phyloP scores from a whole-genome alignment of 768 basidiomycete species.

The Mycena amicta region DNA sequence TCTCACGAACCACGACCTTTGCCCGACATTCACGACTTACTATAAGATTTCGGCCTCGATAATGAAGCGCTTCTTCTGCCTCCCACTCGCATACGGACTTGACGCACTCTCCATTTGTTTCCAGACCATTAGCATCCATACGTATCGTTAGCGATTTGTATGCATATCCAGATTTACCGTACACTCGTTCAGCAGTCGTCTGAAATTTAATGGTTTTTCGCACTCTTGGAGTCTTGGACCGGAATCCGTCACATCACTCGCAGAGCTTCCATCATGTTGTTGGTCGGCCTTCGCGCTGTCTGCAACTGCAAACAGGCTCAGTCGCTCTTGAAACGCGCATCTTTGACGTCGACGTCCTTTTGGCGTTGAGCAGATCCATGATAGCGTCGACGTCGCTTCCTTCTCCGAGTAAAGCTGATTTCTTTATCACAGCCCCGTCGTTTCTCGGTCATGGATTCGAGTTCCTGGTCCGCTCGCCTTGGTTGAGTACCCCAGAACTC shows the following conservation, averaged over 20 bases:
- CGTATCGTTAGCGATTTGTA: slow-evolving; percentile 22
- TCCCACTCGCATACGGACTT: slow-evolving; percentile 11
- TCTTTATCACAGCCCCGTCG: too few relatives aligned
- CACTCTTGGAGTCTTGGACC: too few relatives aligned
- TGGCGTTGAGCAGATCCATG: background rate
- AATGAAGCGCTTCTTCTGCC: slow-evolving; percentile 8
- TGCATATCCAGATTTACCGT: slow-evolving; percentile 14
- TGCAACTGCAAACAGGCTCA: background rate
- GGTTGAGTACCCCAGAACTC: too few relatives aligned
- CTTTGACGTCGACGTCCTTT: background rate
- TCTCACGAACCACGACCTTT: slow-evolving; percentile 16
- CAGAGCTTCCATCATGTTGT: background rate
- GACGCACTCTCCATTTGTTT: slow-evolving; percentile 7
- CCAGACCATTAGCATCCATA: slow-evolving; percentile 5
- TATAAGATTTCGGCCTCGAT: slow-evolving; percentile 5
- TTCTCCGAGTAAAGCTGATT: too few relatives aligned
- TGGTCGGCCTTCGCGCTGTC: background rate
- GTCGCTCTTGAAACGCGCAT: background rate
- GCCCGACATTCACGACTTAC: slow-evolving; percentile 10
- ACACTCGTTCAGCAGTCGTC: slow-evolving; percentile 15
- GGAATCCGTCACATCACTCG: too few relatives aligned
- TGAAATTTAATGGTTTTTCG: too few relatives aligned
- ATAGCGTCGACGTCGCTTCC: too few relatives aligned
- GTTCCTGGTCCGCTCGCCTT: too few relatives aligned
- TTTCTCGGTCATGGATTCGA: too few relatives aligned